Percentiles rank a stretch among this genome's conserved stretches.
phyloP scores from a whole-genome alignment of 768 basidiomycete genomes.

The Agaricus sinodeliciosus region DNA sequence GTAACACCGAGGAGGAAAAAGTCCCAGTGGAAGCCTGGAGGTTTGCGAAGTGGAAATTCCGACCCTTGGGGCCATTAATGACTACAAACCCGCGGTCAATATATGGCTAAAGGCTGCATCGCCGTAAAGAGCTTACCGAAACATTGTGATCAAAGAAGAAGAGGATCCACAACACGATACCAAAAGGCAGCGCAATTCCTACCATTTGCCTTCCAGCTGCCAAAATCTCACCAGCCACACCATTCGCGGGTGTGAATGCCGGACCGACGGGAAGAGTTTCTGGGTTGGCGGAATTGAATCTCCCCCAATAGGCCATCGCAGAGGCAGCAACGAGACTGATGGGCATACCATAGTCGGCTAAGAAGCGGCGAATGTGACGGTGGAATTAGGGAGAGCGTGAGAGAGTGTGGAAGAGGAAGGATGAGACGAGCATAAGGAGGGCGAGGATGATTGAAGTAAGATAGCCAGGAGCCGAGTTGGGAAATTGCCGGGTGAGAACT shows the following conservation, averaged over 20 bases:
- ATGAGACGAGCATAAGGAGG: too few relatives aligned
- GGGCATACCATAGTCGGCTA: constrained; percentile 89
- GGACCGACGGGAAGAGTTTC: constrained; percentile 61
- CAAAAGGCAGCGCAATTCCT: too few relatives aligned
- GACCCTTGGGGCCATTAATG: constrained; percentile 88
- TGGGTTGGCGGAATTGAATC: constrained; percentile 54
- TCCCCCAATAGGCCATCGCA: constrained; percentile 83
- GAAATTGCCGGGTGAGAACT: constrained; percentile 70
- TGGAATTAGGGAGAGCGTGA: too few relatives aligned
- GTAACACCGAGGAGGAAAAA: constrained; percentile 89
- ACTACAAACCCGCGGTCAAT: constrained; percentile 40
- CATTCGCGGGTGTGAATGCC: constrained; percentile 67
- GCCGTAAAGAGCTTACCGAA: too few relatives aligned
- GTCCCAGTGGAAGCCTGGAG: constrained; percentile 77
- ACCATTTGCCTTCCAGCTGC: too few relatives aligned
- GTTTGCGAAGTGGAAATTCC: constrained; percentile 85
- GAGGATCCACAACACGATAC: too few relatives aligned
- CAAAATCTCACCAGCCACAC: too few relatives aligned
- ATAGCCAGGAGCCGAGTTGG: constrained; percentile 21
- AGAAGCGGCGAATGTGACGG: constrained; percentile 65
- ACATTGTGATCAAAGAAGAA: too few relatives aligned
- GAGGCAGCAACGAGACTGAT: constrained; percentile 73
- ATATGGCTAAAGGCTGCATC: too few relatives aligned
- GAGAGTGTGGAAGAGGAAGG: too few relatives aligned
- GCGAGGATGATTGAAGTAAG: too few relatives aligned